Evolutionary conservation across 331 rosid species (phyloP).

Genomic region (Cydonia oblonga): DNA sequence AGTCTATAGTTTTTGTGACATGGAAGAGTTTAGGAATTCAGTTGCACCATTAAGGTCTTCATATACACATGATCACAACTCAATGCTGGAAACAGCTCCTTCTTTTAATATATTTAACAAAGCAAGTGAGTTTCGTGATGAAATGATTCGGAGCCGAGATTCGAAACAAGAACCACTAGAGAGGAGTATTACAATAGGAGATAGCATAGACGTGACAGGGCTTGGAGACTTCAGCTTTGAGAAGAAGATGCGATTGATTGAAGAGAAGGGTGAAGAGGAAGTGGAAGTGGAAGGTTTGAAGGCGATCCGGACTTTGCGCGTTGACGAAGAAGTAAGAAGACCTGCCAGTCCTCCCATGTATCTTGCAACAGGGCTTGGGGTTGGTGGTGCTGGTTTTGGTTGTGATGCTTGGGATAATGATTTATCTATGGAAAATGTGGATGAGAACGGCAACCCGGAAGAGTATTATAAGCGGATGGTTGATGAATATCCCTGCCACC

Average conservation of each 20-base stretch:
- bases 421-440: slow-evolving; percentile 18
- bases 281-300: slow-evolving; percentile 5
- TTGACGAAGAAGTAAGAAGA: slow-evolving; percentile 21
- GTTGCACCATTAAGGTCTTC: neutral
- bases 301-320: slow-evolving; percentile 15
- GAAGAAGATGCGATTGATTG: slow-evolving; percentile 41
- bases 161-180: slow-evolving; percentile 17
- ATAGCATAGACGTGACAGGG: slow-evolving; percentile 7
- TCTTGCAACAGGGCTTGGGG: slow-evolving; percentile 60
- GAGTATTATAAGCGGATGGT: slow-evolving; percentile 44
- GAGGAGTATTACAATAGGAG: slow-evolving; percentile 17
- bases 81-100: slow-evolving; percentile 42
- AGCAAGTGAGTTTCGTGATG: slow-evolving; percentile 12
- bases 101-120: slow-evolving; percentile 49
- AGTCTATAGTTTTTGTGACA: neutral
- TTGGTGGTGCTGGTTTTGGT: slow-evolving; percentile 25
- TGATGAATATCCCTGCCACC: slow-evolving; percentile 51
- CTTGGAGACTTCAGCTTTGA: slow-evolving; percentile 39
- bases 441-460: slow-evolving; percentile 31
- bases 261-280: slow-evolving; percentile 51
- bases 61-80: neutral
- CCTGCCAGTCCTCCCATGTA: slow-evolving; percentile 57
- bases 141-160: slow-evolving; percentile 10
- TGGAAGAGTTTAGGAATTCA: slow-evolving; percentile 18
- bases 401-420: slow-evolving; percentile 9